phyloP scores from a whole-genome alignment of 495 filamentous ascomycete genomes.

The Aspergillus bridgeri region DNA sequence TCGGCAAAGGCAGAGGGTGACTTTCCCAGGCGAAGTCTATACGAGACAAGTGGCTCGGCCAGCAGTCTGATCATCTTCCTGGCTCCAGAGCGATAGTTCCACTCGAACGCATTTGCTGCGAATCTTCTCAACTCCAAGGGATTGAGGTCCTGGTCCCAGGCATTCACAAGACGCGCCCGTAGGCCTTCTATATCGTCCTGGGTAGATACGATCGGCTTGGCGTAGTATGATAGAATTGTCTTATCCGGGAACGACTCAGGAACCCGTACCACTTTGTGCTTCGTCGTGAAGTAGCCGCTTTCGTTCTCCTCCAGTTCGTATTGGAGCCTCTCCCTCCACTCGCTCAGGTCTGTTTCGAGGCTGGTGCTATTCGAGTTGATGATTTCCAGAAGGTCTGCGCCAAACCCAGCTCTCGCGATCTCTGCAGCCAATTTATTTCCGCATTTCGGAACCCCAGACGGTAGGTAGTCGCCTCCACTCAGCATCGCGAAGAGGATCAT shows the following conservation, averaged over 20 bases:
- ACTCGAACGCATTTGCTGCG: conserved; percentile 77
- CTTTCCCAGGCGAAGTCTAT: conserved; percentile 50
- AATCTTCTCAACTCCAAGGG: conserved; percentile 66
- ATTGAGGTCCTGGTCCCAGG: conserved; percentile 66
- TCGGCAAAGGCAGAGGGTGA: conserved; percentile 21
- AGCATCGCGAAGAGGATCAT: conserved; percentile 96
- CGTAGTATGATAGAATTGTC: conserved; percentile 81
- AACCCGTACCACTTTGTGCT: conserved; percentile 68
- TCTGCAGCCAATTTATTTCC: conserved; percentile 85
- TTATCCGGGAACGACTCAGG: conserved; percentile 78
- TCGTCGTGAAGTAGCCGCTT: conserved; percentile 73
- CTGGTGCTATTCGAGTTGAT: conserved; percentile 48
- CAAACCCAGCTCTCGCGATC: conserved; percentile 86
- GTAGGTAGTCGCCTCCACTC: conserved; percentile 93
- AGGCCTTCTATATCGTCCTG: conserved; percentile 57
- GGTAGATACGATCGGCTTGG: conserved; percentile 73
- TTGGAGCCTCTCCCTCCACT: conserved; percentile 72
- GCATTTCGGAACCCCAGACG: conserved; percentile 82
- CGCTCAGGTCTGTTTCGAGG: conserved; percentile 43
- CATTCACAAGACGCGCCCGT: conserved; percentile 40
- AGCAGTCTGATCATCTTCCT: conserved; percentile 80
- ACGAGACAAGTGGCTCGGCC: conserved; percentile 71
- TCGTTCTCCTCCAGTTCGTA: conserved; percentile 81
- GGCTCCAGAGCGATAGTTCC: conserved; percentile 73
- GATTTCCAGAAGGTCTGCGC: conserved; percentile 65